phyloP scores from a whole-genome alignment of 768 basidiomycete species.

The Russula earlei region DNA sequence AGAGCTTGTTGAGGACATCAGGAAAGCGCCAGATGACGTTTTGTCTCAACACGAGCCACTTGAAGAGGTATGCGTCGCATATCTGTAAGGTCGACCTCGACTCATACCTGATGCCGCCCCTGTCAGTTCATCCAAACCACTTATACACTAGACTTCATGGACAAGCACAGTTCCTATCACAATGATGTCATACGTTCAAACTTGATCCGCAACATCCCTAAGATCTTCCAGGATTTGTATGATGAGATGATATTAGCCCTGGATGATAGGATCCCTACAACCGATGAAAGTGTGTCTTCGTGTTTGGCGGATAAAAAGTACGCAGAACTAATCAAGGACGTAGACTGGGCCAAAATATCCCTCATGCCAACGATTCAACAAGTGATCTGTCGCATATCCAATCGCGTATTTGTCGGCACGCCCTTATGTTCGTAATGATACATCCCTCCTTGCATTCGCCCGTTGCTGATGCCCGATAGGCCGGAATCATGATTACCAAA shows the following conservation, averaged over 20 bases:
- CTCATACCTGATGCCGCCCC: neutral
- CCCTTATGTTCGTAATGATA: slow-evolving; percentile 25
- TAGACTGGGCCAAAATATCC: slow-evolving; percentile 23
- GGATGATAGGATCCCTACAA: slow-evolving; percentile 26
- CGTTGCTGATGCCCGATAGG: slow-evolving; percentile 18
- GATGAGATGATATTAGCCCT: slow-evolving; percentile 24
- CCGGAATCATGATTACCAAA: slow-evolving; percentile 25
- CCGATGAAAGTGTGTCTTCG: slow-evolving; percentile 15
- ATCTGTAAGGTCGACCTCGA: too few species aligned
- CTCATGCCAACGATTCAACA: slow-evolving; percentile 21
- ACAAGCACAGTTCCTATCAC: slow-evolving; percentile 20
- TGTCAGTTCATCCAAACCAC: slow-evolving; percentile 28
- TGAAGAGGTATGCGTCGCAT: slow-evolving; percentile 28
- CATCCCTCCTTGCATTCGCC: neutral
- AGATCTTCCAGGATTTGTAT: slow-evolving; percentile 20
- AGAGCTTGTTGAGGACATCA: slow-evolving; percentile 40
- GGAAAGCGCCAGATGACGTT: slow-evolving; percentile 36
- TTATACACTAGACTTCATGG: slow-evolving; percentile 28
- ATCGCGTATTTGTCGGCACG: slow-evolving; percentile 29
- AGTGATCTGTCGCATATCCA: slow-evolving; percentile 26
- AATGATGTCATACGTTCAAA: slow-evolving; percentile 22
- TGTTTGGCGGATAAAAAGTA: neutral
- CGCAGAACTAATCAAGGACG: slow-evolving; percentile 17
- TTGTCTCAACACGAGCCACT: slow-evolving; percentile 35
- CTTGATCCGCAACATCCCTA: slow-evolving; percentile 23